Percentiles rank a stretch among this genome's conserved stretches.
Evolutionary conservation across 2,329 filamentous ascomycete genomes (phyloP).

Genomic region (Pestalotiopsis fici): DNA sequence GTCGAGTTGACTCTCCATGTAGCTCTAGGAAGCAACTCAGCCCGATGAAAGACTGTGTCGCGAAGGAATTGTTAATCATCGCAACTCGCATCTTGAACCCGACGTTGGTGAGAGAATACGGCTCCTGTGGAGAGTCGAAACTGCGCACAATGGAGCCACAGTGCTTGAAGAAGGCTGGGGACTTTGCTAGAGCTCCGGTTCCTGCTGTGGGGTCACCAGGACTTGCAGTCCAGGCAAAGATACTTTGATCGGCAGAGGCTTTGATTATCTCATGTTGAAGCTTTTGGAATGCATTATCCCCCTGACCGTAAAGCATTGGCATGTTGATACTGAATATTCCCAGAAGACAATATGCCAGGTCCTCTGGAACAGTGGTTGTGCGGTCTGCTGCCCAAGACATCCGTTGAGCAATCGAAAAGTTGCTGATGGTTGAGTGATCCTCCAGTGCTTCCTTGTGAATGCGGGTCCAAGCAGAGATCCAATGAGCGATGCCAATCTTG

Average conservation of each 20-base stretch:
- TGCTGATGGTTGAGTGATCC: conserved; percentile 14
- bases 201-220: too few species aligned
- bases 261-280: conserved; percentile 37
- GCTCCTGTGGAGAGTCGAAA: not conserved
- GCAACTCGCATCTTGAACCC: not conserved
- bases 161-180: not conserved
- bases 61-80: too few species aligned
- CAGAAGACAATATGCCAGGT: conserved; percentile 44
- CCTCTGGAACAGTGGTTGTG: conserved; percentile 35
- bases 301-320: conserved; percentile 43
- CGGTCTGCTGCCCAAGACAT: conserved; percentile 40
- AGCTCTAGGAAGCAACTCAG: conserved; percentile 3
- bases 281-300: conserved; percentile 28
- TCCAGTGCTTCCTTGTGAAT: conserved; percentile 13
- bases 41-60: too few species aligned
- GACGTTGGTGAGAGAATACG: not conserved
- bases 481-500: not conserved
- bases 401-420: conserved; percentile 32
- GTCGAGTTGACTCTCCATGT: too few species aligned
- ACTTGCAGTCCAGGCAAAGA: conserved; percentile 25
- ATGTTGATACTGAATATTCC: conserved; percentile 46
- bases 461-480: not conserved
- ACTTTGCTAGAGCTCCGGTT: not conserved
- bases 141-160: not conserved
- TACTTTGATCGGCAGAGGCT: conserved; percentile 25